Evolutionary conservation across 1,284 basidiomycete species (phyloP).

Genomic region (Quambalaria eucalypti): DNA sequence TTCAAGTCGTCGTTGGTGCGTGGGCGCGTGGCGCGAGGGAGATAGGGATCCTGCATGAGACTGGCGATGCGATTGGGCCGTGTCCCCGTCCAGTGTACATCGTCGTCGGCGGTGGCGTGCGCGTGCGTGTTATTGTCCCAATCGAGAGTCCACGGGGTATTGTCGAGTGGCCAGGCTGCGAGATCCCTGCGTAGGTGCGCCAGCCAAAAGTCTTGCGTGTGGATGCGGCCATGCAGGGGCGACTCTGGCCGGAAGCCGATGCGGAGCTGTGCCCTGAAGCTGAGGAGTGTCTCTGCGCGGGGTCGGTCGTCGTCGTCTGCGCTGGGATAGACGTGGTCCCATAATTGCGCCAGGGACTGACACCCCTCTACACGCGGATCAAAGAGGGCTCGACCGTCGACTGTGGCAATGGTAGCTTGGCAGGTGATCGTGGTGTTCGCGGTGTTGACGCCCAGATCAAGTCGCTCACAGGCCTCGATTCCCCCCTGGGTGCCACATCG

Average conservation of each 20-base stretch:
- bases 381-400: not conserved
- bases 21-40: slow-evolving; percentile 1
- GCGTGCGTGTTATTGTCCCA: not conserved
- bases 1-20: slow-evolving; percentile 1
- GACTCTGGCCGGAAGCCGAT: not conserved
- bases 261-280: not conserved
- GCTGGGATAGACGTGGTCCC: not conserved
- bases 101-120: not conserved
- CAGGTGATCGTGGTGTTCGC: not conserved
- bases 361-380: not conserved
- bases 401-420: not conserved
- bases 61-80: slow-evolving; percentile 3
- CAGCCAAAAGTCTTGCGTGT: not conserved
- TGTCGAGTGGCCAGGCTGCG: not conserved
- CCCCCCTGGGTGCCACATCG: not conserved
- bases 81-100: not conserved
- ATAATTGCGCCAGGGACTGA: not conserved
- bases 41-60: slow-evolving; percentile 7
- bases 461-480: not conserved
- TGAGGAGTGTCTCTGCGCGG: not conserved
- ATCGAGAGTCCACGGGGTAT: not conserved
- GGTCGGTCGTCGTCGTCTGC: not conserved
- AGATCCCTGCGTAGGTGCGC: not conserved
- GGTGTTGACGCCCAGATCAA: not conserved
- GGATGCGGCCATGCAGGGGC: not conserved